These are phyloP conservation scores for Monosporascus sp. DNA, from an alignment of 2,329 filamentous ascomycete species.

Conservation along the genomic window DNA sequence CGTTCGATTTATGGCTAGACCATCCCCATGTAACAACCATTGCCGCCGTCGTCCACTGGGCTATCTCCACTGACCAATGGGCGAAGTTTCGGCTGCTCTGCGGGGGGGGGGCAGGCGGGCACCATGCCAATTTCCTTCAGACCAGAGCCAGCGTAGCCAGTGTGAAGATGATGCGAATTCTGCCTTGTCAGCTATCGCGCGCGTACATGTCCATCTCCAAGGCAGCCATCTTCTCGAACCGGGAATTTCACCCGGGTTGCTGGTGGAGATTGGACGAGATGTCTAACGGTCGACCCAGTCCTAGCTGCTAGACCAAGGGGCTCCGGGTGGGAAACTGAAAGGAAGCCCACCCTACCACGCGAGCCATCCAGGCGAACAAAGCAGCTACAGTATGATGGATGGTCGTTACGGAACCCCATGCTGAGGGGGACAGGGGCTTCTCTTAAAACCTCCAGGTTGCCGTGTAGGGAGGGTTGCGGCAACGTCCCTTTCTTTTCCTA, in stretches of 20 bases:
- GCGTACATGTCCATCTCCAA: background rate
- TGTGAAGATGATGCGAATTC: background rate
- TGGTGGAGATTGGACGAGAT: background rate
- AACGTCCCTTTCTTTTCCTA: slow-evolving; percentile 8
- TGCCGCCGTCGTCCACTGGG: background rate
- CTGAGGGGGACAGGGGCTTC: background rate
- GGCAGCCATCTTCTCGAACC: background rate
- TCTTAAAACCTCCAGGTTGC: background rate
- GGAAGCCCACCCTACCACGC: background rate
- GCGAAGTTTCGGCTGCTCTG: background rate
- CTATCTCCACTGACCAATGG: background rate
- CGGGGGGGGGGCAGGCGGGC: background rate
- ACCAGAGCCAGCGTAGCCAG: background rate
- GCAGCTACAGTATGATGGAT: background rate
- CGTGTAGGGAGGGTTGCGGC: background rate
- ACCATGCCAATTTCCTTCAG: background rate
- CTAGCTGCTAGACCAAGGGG: background rate
- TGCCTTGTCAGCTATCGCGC: background rate
- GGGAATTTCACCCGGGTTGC: background rate
- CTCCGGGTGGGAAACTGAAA: too few species aligned
- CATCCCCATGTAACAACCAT: background rate
- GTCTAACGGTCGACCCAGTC: background rate
- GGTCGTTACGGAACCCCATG: background rate
- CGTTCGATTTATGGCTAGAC: background rate
- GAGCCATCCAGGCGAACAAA: background rate